Percentiles rank a stretch among this genome's conserved stretches.
Conservation (phyloP, 495 filamentous ascomycete genomes). For the Hypoxylon fuscum region DNA sequence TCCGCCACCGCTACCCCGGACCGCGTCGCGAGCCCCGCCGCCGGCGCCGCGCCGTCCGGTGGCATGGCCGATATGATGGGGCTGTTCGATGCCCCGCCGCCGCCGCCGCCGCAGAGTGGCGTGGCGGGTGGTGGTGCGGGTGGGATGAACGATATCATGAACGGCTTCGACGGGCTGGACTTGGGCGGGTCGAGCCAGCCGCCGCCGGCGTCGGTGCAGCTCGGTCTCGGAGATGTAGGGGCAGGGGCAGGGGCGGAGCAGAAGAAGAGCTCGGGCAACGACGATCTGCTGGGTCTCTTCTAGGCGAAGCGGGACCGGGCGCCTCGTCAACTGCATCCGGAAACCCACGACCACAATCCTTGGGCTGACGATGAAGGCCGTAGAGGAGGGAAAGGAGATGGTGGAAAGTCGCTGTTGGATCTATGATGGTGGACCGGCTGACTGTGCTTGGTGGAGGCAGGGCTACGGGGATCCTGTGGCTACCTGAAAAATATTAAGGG, state of each 20-base stretch:
- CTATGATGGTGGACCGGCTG: conserved; percentile 13
- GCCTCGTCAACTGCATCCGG: neutral
- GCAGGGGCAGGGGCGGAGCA: conserved; percentile 39
- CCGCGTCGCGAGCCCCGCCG: conserved; percentile 72
- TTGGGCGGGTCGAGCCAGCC: conserved; percentile 70
- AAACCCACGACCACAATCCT: no score
- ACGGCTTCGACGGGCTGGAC: conserved; percentile 83
- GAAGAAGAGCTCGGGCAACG: conserved; percentile 74
- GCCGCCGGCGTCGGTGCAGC: conserved; percentile 61
- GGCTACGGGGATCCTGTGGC: neutral
- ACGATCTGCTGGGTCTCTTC: conserved; percentile 91
- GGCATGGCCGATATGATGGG: conserved; percentile 92
- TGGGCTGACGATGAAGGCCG: neutral
- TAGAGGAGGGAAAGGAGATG: neutral
- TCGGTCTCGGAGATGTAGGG: conserved; percentile 53
- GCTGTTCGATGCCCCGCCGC: conserved; percentile 69
- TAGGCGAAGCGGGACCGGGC: conserved; percentile 48
- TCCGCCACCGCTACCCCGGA: conserved; percentile 85
- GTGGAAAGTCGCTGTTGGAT: conserved; percentile 28
- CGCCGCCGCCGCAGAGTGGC: no score
- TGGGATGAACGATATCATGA: conserved; percentile 72
- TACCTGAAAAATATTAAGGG: neutral
- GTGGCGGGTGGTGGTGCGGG: conserved; percentile 47
- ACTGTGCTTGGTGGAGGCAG: neutral
- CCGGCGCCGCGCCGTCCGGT: conserved; percentile 52